These are phyloP conservation scores for Rhododendron griersonianum DNA, from an alignment of 148 eudicot species.

Conservation along the genomic window DNA sequence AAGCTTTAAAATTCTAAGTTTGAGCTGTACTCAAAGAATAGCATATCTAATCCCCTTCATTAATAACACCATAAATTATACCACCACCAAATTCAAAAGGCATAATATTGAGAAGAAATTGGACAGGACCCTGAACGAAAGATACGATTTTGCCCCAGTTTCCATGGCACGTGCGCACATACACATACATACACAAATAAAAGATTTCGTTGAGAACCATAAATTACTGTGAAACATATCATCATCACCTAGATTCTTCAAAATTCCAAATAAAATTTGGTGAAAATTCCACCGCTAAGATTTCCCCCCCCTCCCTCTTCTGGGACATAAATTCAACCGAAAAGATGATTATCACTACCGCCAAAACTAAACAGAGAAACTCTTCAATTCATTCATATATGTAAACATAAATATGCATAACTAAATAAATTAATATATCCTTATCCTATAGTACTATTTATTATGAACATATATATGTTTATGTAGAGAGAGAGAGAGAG, in stretches of 20 bases:
- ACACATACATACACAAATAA: not conserved
- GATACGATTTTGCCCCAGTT: not conserved
- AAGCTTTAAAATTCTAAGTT: not conserved
- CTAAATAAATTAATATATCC: not conserved
- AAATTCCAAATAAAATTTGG: not conserved
- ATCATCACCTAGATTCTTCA: not conserved
- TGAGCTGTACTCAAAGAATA: not conserved
- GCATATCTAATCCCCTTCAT: not conserved
- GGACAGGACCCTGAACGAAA: not conserved
- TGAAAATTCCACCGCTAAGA: not conserved
- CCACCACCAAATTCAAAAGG: not conserved
- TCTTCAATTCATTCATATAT: not conserved
- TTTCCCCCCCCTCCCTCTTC: no score
- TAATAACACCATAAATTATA: not conserved
- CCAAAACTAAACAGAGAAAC: not conserved
- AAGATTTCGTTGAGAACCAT: not conserved
- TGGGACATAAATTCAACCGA: not conserved
- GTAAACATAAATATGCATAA: no score
- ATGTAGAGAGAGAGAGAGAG: not conserved
- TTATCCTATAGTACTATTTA: no score
- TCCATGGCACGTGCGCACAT: not conserved
- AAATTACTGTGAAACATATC: not conserved
- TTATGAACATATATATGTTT: no score
- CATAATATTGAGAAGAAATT: not conserved
- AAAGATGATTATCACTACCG: not conserved